Base-by-base conservation (phyloP, 352 stramenopile genomes). In the Peronospora destructor region DNA sequence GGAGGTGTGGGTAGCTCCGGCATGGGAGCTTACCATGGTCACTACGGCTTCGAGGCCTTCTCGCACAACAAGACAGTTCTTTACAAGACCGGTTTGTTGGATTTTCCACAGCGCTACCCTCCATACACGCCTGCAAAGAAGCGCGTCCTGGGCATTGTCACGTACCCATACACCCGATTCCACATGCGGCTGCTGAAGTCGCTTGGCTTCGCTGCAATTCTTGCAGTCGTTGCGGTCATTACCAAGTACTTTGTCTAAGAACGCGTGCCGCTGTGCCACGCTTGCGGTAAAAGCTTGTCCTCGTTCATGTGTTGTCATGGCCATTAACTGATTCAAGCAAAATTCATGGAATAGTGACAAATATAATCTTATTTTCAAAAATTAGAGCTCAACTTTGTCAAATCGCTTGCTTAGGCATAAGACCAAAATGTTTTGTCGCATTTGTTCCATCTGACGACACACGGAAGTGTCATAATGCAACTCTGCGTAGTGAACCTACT, bases 1-100 rank as follows among this genome's bases (percentile, higher is more conserved):
- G 85, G 87, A 34, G 59, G 59, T 6, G 61, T 96, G 7, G 88
- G 85, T 5, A 69, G 52, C 21, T 92, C 73, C 19, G 90, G 89
- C 42, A 82, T 85, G 52, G 87, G 89, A 8, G 48, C 62, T 0
- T 96, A 94, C 56, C 84, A 94, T 49, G 91, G 91, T 7, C 72
- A 82, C 36, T 60, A 73, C 46, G 76, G 76, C 30, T 95, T 96
- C 37, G 53, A 85, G n/a, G 67, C 72, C 7, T 91, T 93, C 44
- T 81, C 74, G 11, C 79, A 88, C 58, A 60, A 63, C 28, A 89
- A 89, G 49, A 54, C 73, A 0, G 75, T 89, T 35, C 52, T 89
- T 29, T 71, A 76, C 48, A 89, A 88, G 58, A 78, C 80, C 39
- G 70, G 59, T 12, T 7, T 82, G 21, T 33, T 86, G 30, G 61